Conservation (phyloP, 352 stramenopile species). For the Hyaloperonospora brassicae region DNA sequence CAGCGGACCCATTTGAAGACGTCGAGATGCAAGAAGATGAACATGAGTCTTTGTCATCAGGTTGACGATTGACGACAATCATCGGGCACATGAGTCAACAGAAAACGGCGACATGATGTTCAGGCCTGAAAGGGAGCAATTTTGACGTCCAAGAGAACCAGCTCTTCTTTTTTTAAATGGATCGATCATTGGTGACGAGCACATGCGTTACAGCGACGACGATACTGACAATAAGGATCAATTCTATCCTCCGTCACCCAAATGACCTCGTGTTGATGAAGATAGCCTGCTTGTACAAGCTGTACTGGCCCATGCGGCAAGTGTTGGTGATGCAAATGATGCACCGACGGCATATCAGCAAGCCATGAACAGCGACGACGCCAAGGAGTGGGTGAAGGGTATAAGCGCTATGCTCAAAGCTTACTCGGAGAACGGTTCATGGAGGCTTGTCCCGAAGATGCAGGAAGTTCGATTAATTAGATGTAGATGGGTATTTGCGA, state of each 20-base stretch:
- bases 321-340: background rate
- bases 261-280: background rate
- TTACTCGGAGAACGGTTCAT: slow-evolving; percentile 1
- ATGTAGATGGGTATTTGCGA: slow-evolving; percentile 4
- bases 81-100: background rate
- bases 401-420: slow-evolving; percentile 2
- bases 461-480: background rate
- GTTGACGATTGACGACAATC: background rate
- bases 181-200: background rate
- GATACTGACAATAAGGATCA: slow-evolving; percentile 5
- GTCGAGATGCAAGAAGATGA: background rate
- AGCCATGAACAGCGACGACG: slow-evolving; percentile 4
- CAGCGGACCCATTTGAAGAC: background rate
- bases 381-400: background rate
- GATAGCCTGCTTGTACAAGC: slow-evolving; percentile 1
- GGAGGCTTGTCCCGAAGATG: slow-evolving; percentile 1
- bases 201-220: background rate
- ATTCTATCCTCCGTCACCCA: background rate
- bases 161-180: background rate
- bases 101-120: background rate
- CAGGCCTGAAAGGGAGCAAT: background rate
- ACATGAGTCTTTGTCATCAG: background rate
- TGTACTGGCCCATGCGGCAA: background rate
- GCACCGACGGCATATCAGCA: slow-evolving; percentile 8
- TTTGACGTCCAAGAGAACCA: background rate